Percentiles rank a stretch among this genome's conserved stretches.
These are phyloP conservation scores for Linaria vulgaris DNA, from an alignment of 257 asterid species.

Conservation along the genomic window DNA sequence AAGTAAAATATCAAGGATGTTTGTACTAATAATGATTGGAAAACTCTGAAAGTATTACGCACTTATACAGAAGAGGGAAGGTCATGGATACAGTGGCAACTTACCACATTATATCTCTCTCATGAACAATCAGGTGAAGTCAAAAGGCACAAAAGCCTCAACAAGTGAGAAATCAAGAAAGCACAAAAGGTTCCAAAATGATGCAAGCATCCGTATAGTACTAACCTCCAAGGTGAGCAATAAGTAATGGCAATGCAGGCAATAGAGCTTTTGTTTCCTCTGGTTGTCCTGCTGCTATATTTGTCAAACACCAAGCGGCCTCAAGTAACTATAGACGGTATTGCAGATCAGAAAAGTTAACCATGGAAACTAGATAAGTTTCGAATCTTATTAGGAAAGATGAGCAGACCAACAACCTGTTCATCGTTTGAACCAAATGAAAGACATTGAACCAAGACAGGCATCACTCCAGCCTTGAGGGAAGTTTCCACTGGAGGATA, in stretches of 20 bases:
- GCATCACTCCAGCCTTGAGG: conserved; percentile 74
- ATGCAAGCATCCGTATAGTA: conserved; percentile 25
- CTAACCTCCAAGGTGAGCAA: conserved; percentile 98
- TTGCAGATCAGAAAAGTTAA: conserved; percentile 12
- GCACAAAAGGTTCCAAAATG: conserved; percentile 8
- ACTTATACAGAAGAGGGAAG: not conserved
- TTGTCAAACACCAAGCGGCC: conserved; percentile 98
- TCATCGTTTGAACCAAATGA: conserved; percentile 94
- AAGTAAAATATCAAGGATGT: not conserved
- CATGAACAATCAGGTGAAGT: conserved; percentile 1
- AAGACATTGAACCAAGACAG: conserved; percentile 76
- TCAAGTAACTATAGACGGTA: conserved; percentile 71
- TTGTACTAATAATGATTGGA: not conserved
- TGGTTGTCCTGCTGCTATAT: conserved; percentile 92
- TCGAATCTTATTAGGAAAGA: conserved; percentile 3
- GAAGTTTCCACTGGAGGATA: conserved; percentile 92
- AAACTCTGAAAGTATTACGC: not conserved
- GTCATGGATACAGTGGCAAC: not conserved
- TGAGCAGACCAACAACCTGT: conserved; percentile 54
- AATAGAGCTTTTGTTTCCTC: conserved; percentile 86
- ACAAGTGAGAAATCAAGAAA: not conserved
- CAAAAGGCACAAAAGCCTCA: conserved; percentile 20
- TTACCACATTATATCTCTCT: not conserved
- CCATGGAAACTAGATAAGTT: conserved; percentile 8
- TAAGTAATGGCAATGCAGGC: conserved; percentile 89